These are phyloP conservation scores for Boletellus emodensis DNA, from an alignment of 768 basidiomycete genomes.

Conservation along the genomic window DNA sequence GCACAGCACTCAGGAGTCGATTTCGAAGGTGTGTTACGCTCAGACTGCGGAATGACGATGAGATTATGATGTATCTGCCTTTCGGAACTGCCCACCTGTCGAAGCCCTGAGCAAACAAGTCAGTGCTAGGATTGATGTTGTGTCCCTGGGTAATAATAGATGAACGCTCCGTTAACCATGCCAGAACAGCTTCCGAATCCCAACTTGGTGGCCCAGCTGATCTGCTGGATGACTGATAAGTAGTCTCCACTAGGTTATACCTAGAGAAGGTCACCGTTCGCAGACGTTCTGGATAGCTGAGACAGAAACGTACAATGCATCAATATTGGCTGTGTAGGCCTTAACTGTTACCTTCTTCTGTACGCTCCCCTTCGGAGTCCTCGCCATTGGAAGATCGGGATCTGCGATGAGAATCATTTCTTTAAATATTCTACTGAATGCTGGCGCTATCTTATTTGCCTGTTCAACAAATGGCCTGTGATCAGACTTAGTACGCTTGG, in stretches of 20 bases:
- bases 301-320: constrained; percentile 35
- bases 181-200: constrained; percentile 15
- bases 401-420: constrained; percentile 51
- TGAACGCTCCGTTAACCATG: constrained; percentile 30
- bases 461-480: constrained; percentile 40
- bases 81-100: constrained; percentile 29
- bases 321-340: constrained; percentile 44
- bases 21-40: constrained; percentile 30
- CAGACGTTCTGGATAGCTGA: not conserved
- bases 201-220: constrained; percentile 24
- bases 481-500: too few species aligned
- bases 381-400: constrained; percentile 40
- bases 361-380: constrained; percentile 45
- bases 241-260: constrained; percentile 33
- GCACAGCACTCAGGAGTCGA: constrained; percentile 20
- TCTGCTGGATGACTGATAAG: constrained; percentile 14
- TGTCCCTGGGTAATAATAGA: constrained; percentile 6
- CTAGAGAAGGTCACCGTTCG: constrained; percentile 7
- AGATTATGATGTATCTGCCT: not conserved
- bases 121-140: constrained; percentile 10
- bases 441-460: constrained; percentile 39
- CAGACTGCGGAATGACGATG: constrained; percentile 15
- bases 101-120: constrained; percentile 32
- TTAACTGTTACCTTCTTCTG: constrained; percentile 37
- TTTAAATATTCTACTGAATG: constrained; percentile 45